These are phyloP conservation scores for Colletotrichum lini DNA, from an alignment of 2,329 filamentous ascomycete genomes.

Conservation along the genomic window DNA sequence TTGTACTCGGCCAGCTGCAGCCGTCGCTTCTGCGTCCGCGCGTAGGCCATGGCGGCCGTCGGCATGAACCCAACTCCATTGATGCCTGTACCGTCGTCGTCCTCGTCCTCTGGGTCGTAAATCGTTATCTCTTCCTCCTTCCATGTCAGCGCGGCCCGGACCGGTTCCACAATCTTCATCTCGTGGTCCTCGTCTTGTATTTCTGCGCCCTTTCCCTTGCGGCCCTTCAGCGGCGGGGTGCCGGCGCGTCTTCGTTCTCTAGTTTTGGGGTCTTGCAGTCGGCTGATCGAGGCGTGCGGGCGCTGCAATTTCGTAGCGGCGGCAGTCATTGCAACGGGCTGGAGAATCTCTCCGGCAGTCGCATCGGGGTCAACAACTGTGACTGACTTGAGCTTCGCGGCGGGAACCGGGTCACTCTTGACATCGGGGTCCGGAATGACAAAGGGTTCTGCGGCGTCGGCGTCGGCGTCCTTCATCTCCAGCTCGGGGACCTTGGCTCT, in stretches of 20 bases:
- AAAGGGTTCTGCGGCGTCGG: constrained; percentile 36
- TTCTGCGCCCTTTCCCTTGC: constrained; percentile 27
- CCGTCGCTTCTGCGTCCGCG: constrained; percentile 68
- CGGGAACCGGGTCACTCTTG: constrained; percentile 27
- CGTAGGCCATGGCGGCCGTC: constrained; percentile 72
- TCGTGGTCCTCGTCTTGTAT: constrained; percentile 51
- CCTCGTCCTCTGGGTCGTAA: constrained; percentile 74
- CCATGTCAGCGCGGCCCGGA: constrained; percentile 75
- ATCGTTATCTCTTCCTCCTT: constrained; percentile 78
- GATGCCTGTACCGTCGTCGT: constrained; percentile 77
- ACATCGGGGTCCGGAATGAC: constrained; percentile 40
- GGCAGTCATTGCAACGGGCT: constrained; percentile 41
- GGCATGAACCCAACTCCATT: constrained; percentile 79
- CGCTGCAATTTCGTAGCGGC: constrained; percentile 46
- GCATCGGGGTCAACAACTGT: background rate
- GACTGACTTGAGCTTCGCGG: background rate
- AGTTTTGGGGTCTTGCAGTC: constrained; percentile 56
- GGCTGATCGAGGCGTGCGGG: constrained; percentile 57
- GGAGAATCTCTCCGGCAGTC: constrained; percentile 6
- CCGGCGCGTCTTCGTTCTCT: constrained; percentile 53
- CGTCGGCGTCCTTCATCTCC: constrained; percentile 49
- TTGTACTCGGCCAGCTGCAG: constrained; percentile 75
- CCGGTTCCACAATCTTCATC: constrained; percentile 61
- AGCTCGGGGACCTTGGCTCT: constrained; percentile 54
- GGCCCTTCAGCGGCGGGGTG: constrained; percentile 54